Evolutionary conservation across 495 filamentous ascomycete species (phyloP), one percentile per base, ranked within the genome.

Genomic region (Aspergillus mulundensis): DNA sequence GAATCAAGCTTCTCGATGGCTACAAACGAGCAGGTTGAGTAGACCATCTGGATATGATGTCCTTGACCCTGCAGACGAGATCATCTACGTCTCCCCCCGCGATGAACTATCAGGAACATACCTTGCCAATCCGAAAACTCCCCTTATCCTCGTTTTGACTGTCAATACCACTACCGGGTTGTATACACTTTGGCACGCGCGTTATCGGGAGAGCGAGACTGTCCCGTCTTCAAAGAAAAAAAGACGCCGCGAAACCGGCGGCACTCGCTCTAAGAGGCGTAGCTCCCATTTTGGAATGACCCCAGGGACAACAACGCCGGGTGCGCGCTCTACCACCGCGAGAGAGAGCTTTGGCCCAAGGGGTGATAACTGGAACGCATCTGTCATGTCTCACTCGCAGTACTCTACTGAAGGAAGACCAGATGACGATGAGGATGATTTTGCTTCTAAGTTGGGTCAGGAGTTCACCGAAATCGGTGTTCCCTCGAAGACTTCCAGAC

Each of bases 251-350:
- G 74, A 77, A 57, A 72, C 70, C 38, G 83, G 77, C 57, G 80
- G 80, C 6, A 78, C 81, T n/a, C 78, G 81, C 19, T 79, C 78
- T n/a, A 78, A 82, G 52, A 78, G 92, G 25, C 83, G 94, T 50
- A 97, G 92, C 66, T 97, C 94, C 80, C 79, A 88, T 80, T 89
- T 86, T n/a, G 85, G 84, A 15, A 74, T 90, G 53, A 76, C 81
- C 7, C 91, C 89, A 53, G 94, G 92, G 39, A 79, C 88, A 7
- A 88, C 84, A 1, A 97, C 94, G 0, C 94, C 94, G 16, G 72
- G 87, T 25, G 72, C 79, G 30, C 77, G 77, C 57, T 60, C 71
- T 49, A 56, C 76, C 45, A 70, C 67, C 34, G 43, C 68, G 21
- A 70, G 84, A 32, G 84, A 87, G 55, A 87, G 83, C 64, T 76